phyloP scores from a whole-genome alignment of 2,329 filamentous ascomycete genomes.

The Botrytis elliptica region DNA sequence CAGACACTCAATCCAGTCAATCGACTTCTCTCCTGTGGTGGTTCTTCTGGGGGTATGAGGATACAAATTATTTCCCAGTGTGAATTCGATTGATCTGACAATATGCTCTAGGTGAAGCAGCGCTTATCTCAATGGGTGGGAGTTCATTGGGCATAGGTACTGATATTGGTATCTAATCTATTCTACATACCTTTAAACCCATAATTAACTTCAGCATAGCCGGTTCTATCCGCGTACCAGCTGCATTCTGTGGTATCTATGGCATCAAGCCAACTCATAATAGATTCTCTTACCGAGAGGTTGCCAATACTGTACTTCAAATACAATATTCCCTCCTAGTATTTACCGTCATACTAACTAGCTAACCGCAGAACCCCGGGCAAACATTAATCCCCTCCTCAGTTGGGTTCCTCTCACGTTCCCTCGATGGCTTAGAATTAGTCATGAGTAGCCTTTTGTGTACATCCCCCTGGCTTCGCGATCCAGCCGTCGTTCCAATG shows the following conservation, averaged over 20 bases:
- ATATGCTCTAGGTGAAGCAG: slow-evolving; percentile 28
- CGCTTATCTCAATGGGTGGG: slow-evolving; percentile 30
- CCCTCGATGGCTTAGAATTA: slow-evolving; percentile 51
- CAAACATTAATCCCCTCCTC: slow-evolving; percentile 60
- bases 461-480: slow-evolving; percentile 60
- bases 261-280: slow-evolving; percentile 40
- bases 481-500: slow-evolving; percentile 61
- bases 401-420: slow-evolving; percentile 59
- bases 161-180: slow-evolving; percentile 29
- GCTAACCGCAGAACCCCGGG: slow-evolving; percentile 40
- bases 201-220: slow-evolving; percentile 8
- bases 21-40: slow-evolving; percentile 56
- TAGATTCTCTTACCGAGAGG: slow-evolving; percentile 48
- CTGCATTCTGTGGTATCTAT: slow-evolving; percentile 39
- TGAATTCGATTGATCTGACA: neutral
- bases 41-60: slow-evolving; percentile 53
- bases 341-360: neutral
- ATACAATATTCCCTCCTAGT: neutral
- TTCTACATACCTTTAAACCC: neutral
- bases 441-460: slow-evolving; percentile 54
- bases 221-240: slow-evolving; percentile 37
- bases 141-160: slow-evolving; percentile 32
- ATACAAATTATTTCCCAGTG: neutral
- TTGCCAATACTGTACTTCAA: slow-evolving; percentile 52
- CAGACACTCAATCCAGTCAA: slow-evolving; percentile 56